Evolutionary conservation across 352 stramenopile genomes (phyloP), one percentile per base, ranked within the genome.

Genomic region (Phytophthora foliorum): DNA sequence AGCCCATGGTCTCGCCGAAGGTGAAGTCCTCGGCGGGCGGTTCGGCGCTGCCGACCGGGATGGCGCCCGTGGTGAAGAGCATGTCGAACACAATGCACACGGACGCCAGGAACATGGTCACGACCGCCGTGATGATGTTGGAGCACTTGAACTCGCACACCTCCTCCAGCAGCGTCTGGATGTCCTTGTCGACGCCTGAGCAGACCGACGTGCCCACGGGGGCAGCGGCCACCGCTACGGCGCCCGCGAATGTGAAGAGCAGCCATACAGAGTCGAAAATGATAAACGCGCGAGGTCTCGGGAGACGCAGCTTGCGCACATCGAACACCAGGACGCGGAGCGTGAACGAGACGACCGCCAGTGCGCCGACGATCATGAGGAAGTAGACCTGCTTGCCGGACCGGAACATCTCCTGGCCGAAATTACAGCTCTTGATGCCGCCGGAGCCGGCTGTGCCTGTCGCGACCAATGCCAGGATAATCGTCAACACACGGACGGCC

Each of bases 141-240:
- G 74, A 77, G 70, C 84, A 92, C 63, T 76, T 75, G 71, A 92
- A 85, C n/a, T 81, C 74, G 60, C 84, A 92, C 24, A 83, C 78
- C 55, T 92, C 78, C 56, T 92, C 58, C 45, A 92, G 63, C 32
- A 88, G 56, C 16, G 50, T 69, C 73, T 81, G 61, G 38, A 86
- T 69, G 48, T 85, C 80, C 41, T 77, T 74, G 50, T 76, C 49
- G 21, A 72, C 65, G 41, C 74, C 79, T 3, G 82, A 84, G 78
- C 84, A 92, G 11, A 90, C 74, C 1, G 84, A 73, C 36, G 77
- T 81, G 2, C 74, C 84, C 0, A 88, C 74, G 2, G 84, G 81
- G 32, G 81, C 81, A 25, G 86, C 68, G 14, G 84, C 75, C 6
- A 86, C 80, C 2, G 78, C 74, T 32, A 92, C 75, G 2, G 84